These are phyloP conservation scores for Globisporangium nagaii DNA, from an alignment of 352 stramenopile genomes.

Conservation along the genomic window DNA sequence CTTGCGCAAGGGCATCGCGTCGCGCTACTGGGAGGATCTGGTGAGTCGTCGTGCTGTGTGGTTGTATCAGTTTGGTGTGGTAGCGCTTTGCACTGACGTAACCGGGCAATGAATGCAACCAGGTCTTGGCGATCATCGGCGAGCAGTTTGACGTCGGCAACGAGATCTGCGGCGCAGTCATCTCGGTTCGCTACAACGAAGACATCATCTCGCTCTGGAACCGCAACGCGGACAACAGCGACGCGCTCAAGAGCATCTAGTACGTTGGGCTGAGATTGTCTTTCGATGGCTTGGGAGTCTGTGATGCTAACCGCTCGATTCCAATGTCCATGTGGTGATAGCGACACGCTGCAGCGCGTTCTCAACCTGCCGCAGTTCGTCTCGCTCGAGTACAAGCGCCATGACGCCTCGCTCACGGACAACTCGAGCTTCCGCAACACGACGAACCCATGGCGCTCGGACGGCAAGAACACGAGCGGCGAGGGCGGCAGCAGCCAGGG, in stretches of 20 bases:
- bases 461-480: constrained; percentile 30
- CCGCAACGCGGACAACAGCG: constrained; percentile 90
- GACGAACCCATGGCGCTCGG: constrained; percentile 61
- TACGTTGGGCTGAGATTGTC: constrained; percentile 13
- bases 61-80: not conserved
- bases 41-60: constrained; percentile 19
- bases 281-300: not conserved
- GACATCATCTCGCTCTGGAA: constrained; percentile 95
- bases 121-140: constrained; percentile 90
- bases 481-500: constrained; percentile 24
- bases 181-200: constrained; percentile 90
- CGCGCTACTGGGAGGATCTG: constrained; percentile 91
- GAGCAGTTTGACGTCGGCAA: constrained; percentile 94
- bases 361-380: constrained; percentile 90
- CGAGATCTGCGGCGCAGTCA: constrained; percentile 89
- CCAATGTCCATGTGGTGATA: constrained; percentile 7
- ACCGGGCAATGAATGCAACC: too few species aligned
- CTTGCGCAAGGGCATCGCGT: constrained; percentile 89
- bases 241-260: constrained; percentile 82
- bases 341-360: constrained; percentile 86
- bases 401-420: constrained; percentile 82
- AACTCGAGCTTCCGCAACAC: constrained; percentile 79
- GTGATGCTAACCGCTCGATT: not conserved
- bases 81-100: too few species aligned
- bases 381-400: constrained; percentile 89